These are phyloP conservation scores for Calocera viscosa DNA, from an alignment of 768 basidiomycete genomes.

Conservation along the genomic window DNA sequence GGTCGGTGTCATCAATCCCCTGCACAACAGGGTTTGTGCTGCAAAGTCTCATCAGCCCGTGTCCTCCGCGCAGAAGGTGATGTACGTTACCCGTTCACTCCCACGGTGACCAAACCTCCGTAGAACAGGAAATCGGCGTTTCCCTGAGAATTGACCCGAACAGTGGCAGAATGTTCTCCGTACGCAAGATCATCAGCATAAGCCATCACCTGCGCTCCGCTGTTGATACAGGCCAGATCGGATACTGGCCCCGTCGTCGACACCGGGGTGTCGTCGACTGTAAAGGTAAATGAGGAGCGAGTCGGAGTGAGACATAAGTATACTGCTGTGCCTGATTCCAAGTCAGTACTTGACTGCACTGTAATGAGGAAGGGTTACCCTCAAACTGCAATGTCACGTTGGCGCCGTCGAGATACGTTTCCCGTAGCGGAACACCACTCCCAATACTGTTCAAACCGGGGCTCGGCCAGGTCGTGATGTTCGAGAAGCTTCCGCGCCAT, in stretches of 20 bases:
- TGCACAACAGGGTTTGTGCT: neutral
- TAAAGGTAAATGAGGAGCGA: neutral
- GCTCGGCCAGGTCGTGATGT: neutral
- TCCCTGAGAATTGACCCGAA: neutral
- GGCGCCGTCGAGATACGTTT: neutral
- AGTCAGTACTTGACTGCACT: too few relatives aligned
- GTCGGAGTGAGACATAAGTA: neutral
- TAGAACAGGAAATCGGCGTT: neutral
- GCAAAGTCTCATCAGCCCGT: neutral
- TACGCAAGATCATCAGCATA: neutral
- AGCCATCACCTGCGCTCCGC: neutral
- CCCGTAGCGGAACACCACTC: neutral
- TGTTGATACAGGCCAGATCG: neutral
- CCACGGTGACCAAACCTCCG: neutral
- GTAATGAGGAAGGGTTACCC: neutral
- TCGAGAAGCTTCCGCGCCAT: neutral
- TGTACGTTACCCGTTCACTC: neutral
- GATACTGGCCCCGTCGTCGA: neutral
- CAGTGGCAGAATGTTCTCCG: neutral
- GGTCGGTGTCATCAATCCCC: neutral
- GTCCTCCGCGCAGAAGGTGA: neutral
- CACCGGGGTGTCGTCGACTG: neutral
- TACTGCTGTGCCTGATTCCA: neutral
- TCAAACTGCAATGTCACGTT: neutral
- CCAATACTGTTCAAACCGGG: neutral